Evolutionary conservation across 179 eudicot species (phyloP).

Genomic region (Silene coronaria): DNA sequence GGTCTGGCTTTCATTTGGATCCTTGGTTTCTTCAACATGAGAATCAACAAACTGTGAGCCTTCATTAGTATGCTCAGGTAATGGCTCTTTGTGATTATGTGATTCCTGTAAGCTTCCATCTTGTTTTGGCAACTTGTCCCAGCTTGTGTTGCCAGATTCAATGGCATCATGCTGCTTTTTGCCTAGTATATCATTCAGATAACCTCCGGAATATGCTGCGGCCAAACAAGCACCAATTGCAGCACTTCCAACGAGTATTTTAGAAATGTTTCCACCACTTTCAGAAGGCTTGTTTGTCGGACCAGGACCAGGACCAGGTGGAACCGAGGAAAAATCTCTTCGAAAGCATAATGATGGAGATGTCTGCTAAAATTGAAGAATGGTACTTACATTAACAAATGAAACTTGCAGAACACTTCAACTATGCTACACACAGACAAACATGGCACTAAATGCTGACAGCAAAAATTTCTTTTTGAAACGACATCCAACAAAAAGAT

Average conservation of each 20-base stretch:
- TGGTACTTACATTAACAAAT: neutral
- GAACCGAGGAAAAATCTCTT: conserved; percentile 51
- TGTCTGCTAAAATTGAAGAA: conserved; percentile 36
- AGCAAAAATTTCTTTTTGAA: neutral
- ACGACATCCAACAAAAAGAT: neutral
- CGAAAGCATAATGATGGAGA: conserved; percentile 49
- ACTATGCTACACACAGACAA: neutral
- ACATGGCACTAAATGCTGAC: neutral
- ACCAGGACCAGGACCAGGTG: conserved; percentile 42
- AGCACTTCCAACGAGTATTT: conserved; percentile 54
- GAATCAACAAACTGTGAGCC: conserved; percentile 31
- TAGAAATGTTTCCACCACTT: conserved; percentile 35
- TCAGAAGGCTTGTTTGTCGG: conserved; percentile 42
- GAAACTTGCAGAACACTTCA: neutral
- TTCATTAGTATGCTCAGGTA: conserved; percentile 24
- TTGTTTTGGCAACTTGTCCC: conserved; percentile 21
- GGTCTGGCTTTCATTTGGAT: conserved; percentile 33
- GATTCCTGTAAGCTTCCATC: conserved; percentile 19
- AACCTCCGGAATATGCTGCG: conserved; percentile 56
- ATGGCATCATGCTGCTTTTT: conserved; percentile 28
- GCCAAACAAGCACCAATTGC: conserved; percentile 55
- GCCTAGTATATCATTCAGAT: conserved; percentile 33
- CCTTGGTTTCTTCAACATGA: conserved; percentile 29
- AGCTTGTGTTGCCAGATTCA: conserved; percentile 23
- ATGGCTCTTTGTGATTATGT: conserved; percentile 22